Evolutionary conservation across 352 stramenopile genomes (phyloP).

Genomic region (Sclerospora graminicola): DNA sequence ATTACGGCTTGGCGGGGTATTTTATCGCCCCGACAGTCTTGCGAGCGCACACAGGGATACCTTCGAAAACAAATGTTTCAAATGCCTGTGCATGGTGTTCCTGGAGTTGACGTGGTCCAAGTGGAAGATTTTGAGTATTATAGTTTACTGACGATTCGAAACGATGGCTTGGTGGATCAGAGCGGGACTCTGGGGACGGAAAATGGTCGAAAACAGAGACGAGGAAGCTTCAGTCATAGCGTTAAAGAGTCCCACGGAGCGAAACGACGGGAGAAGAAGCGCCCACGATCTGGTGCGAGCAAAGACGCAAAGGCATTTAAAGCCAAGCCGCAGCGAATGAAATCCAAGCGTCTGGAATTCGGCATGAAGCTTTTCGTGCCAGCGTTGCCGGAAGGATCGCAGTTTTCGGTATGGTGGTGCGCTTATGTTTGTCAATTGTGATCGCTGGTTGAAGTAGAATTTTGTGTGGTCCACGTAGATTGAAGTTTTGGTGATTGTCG

Average conservation of each 20-base stretch:
- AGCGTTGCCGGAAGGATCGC: constrained; percentile 39
- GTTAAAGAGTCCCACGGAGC: too few species aligned
- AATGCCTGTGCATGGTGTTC: constrained; percentile 43
- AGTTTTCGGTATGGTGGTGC: constrained; percentile 36
- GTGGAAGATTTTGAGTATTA: constrained; percentile 62
- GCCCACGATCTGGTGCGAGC: too few species aligned
- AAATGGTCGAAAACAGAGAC: constrained; percentile 6
- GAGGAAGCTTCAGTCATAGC: constrained; percentile 3
- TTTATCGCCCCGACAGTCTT: constrained; percentile 4
- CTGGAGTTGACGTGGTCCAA: constrained; percentile 30
- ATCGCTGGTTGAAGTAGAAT: not conserved
- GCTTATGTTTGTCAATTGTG: not conserved
- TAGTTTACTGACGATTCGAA: constrained; percentile 18
- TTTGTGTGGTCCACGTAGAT: constrained; percentile 14
- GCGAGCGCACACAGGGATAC: constrained; percentile 11
- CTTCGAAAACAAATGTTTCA: constrained; percentile 48
- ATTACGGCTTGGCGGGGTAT: constrained; percentile 39
- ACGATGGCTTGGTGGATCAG: not conserved
- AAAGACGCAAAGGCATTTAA: too few species aligned
- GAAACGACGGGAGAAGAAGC: too few species aligned
- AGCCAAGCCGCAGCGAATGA: constrained; percentile 1
- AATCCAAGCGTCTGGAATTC: constrained; percentile 36
- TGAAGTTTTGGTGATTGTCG: constrained; percentile 31
- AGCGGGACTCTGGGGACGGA: constrained; percentile 1
- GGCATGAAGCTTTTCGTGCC: constrained; percentile 53